Conservation (phyloP, 1,284 basidiomycete genomes). For the Fistulinella cinereoalba region DNA sequence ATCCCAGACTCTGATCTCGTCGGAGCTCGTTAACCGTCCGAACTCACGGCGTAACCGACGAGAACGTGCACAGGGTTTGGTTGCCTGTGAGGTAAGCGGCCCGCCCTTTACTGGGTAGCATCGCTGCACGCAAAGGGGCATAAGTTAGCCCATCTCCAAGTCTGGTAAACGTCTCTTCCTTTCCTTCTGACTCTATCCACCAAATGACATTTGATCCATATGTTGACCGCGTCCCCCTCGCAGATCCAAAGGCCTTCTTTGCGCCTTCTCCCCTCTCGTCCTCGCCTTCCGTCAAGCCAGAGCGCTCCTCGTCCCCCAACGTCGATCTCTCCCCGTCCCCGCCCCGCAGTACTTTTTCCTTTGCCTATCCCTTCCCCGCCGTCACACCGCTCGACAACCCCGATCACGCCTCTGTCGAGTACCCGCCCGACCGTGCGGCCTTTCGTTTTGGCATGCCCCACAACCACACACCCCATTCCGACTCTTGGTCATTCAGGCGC, state of each 20-base stretch:
- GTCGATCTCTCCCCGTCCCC: conserved; percentile 22
- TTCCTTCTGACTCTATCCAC: background rate
- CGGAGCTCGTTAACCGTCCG: background rate
- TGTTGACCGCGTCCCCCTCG: conserved; percentile 10
- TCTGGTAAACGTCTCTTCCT: background rate
- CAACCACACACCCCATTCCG: conserved; percentile 7
- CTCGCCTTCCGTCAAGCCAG: conserved; percentile 29
- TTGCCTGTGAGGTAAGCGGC: conserved; percentile 19
- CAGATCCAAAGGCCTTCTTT: conserved; percentile 7
- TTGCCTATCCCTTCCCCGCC: conserved; percentile 13
- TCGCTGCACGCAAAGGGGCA: conserved; percentile 6
- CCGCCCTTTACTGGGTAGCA: background rate
- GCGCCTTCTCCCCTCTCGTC: background rate
- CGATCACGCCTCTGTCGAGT: background rate
- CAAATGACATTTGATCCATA: conserved; percentile 25
- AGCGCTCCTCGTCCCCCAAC: conserved; percentile 24
- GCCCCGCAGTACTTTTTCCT: conserved; percentile 17
- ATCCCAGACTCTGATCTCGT: background rate
- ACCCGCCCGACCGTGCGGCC: conserved; percentile 5
- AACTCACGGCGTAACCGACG: too few relatives aligned
- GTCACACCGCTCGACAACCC: background rate
- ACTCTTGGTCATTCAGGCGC: conserved; percentile 26
- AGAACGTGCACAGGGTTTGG: conserved; percentile 2
- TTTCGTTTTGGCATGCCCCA: conserved; percentile 32
- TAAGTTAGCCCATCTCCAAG: background rate